phyloP scores from a whole-genome alignment of 768 basidiomycete genomes.

The Lepiota subincarnata region DNA sequence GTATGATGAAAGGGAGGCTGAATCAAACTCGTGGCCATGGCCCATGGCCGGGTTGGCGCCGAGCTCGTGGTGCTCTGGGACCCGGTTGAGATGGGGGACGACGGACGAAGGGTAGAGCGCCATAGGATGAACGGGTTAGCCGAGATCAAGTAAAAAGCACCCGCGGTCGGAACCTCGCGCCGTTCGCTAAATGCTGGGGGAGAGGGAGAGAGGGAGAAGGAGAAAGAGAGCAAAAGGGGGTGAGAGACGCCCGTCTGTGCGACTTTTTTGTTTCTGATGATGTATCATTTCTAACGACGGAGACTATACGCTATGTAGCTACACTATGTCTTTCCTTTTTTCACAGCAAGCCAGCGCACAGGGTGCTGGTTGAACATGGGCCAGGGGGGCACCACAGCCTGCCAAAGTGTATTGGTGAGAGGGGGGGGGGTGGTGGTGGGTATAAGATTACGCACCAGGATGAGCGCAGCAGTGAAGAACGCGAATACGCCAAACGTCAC shows the following conservation, averaged over 20 bases:
- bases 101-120: constrained; percentile 45
- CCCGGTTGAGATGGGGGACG: constrained; percentile 42
- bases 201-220: background rate
- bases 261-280: constrained; percentile 16
- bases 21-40: constrained; percentile 61
- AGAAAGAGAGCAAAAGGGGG: constrained; percentile 1
- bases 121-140: constrained; percentile 23
- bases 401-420: constrained; percentile 1
- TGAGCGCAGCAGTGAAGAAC: constrained; percentile 31
- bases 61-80: constrained; percentile 43
- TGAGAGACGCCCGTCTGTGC: constrained; percentile 2
- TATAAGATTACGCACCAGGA: constrained; percentile 37
- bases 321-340: constrained; percentile 26
- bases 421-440: no score
- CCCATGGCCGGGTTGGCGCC: constrained; percentile 42
- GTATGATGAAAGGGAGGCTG: constrained; percentile 31
- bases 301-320: background rate
- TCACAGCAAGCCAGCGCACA: constrained; percentile 52
- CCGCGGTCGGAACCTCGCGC: constrained; percentile 1
- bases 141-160: background rate
- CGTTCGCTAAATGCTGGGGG: constrained; percentile 1
- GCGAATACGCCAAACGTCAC: constrained; percentile 51
- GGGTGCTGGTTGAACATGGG: constrained; percentile 59
- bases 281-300: constrained; percentile 2
- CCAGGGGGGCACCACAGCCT: constrained; percentile 72